Base-by-base conservation (phyloP, 2,329 filamentous ascomycete species). In the Dryadomyces quercivorus region DNA sequence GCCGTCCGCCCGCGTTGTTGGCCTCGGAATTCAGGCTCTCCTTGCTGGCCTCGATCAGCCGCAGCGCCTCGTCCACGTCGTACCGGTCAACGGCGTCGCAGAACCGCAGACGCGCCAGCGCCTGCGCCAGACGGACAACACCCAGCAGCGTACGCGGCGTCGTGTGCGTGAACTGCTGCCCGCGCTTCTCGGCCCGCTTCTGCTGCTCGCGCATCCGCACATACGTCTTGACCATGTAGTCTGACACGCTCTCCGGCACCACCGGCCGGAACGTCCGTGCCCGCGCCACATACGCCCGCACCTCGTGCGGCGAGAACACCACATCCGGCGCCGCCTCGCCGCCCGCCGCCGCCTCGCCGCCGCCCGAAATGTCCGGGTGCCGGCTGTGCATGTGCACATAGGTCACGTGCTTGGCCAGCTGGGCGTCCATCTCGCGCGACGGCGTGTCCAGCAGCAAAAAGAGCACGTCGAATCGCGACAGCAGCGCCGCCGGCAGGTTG, bases 201-300 rank as follows among this genome's bases (percentile, higher is more conserved):
- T 96, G 90, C 65, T 91, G 82, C 64, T 95, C 89, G 53, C 93
- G 86, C 77, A 98, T 85, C 58, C 88, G 86, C 36, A 98, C 93
- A 66, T 98, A 98, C 0, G 92, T 94, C 66, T 92, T 93, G 54
- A 95, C 87, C 75, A 98, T 89, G 74, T 98, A 98, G 67, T 98
- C 93, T 0, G 88, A 91, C 3, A 96, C 88, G 7, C 79, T 76
- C 63, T 85, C 86, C 1, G 92, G 89, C 5, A 98, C 88, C 0
- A 84, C 82, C 8, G 93, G 93, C 13, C 92, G 84, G 78, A 84
- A 96, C 16, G 86, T 88, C 53, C 93, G 85, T 1, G 93, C 93
- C 65, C 92, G 87, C 12, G 93, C 92, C 57, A 98, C 88, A 74
- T 95, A 98, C 62, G 95, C 90, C 55, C 93, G 88, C 51, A 98